Base-by-base conservation (phyloP, 768 basidiomycete species). In the Galerina sulciceps region DNA sequence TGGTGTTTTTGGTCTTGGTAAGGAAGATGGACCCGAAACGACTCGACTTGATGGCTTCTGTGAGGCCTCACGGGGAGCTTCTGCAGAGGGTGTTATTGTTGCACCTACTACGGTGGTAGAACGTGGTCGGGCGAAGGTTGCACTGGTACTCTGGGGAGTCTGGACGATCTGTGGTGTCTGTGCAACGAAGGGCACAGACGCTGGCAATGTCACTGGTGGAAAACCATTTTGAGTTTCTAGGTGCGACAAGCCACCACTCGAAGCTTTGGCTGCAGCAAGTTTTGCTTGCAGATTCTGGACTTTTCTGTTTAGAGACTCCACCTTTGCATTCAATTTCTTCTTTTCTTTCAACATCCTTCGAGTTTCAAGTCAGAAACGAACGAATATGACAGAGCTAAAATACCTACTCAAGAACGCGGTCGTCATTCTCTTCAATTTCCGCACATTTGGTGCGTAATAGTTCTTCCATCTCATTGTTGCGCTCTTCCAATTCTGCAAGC, bases 391-490 rank as follows among this genome's bases (percentile, higher is more conserved):
- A 15, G 8, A 42, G 11, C 36, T 8, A 48, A 34, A 64, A 48
- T 14, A 79, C 88, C 64, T 73, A 93, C 91, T 88, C 89, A 59
- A 93, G 83, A 51, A 86, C 84, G 36, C 84, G 84, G 67, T 94
- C 92, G 65, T 94, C 91, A 55, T 93, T 90, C 65, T 89, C 90
- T 67, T 93, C 91, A 55, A 93, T 91, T 73, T 93, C 91, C 13
- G 79, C 71, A 59, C 87, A 90, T 71, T 92, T 93, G 42, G 73
- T 76, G 56, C 79, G 80, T 43, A 93, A 74, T 43, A 91, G 75
- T 44, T 86, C 85, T 63, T 93, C 91, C 86, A 92, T 88, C 69
- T 92, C 89, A 36, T 76, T 80, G 64, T 87, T 89, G 62, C 82
- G 84, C 67, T 90, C 88, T 67, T 87, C 82, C 37, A 93, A 76